Conservation (phyloP, 2,329 filamentous ascomycete genomes). For the Aspergillus sp. region DNA sequence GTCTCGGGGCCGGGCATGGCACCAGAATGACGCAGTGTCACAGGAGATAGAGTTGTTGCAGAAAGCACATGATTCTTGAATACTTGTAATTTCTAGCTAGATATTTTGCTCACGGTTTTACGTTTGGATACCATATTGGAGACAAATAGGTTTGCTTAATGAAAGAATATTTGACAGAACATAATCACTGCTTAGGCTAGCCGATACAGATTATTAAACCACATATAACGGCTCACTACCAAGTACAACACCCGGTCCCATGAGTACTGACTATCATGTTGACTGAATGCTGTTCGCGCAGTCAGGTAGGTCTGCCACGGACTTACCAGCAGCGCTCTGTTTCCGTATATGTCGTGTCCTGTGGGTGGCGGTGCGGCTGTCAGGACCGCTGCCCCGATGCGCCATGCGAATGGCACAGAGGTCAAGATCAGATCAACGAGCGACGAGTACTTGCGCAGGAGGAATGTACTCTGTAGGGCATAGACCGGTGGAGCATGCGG, state of each 20-base stretch:
- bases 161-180: too few relatives aligned
- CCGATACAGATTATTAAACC: slow-evolving; percentile 39
- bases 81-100: background rate
- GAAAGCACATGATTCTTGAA: background rate
- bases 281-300: slow-evolving; percentile 41
- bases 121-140: too few relatives aligned
- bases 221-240: slow-evolving; percentile 45
- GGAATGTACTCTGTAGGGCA: slow-evolving; percentile 38
- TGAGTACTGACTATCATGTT: slow-evolving; percentile 44
- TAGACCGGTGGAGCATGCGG: slow-evolving; percentile 38
- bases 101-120: too few relatives aligned
- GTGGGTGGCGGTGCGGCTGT: background rate
- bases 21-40: background rate
- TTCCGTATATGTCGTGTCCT: slow-evolving; percentile 17
- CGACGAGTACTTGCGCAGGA: slow-evolving; percentile 44
- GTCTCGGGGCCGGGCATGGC: background rate
- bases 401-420: slow-evolving; percentile 37
- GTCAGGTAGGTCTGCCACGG: slow-evolving; percentile 40
- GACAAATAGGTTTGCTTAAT: too few relatives aligned
- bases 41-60: background rate
- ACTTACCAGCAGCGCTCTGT: slow-evolving; percentile 40
- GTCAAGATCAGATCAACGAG: slow-evolving; percentile 43
- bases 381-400: slow-evolving; percentile 24
- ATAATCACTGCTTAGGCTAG: background rate
- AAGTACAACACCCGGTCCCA: slow-evolving; percentile 47